Evolutionary conservation across 495 filamentous ascomycete genomes (phyloP).

Genomic region (Penicillium alfredii): DNA sequence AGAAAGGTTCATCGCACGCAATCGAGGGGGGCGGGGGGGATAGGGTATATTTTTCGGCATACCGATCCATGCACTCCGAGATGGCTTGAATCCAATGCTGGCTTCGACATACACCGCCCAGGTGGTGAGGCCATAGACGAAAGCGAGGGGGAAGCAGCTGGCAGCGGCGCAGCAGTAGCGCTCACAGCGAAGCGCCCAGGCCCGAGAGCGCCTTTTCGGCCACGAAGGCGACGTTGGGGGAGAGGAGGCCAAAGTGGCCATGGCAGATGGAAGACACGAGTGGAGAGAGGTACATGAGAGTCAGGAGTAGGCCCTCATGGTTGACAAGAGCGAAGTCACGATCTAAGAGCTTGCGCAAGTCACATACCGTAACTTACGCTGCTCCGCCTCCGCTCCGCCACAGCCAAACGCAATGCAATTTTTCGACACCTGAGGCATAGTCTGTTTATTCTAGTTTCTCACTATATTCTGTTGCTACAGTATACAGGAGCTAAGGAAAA

Average conservation of each 20-base stretch:
- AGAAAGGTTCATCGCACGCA: too few relatives aligned
- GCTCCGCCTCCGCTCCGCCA: too few relatives aligned
- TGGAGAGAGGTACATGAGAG: not conserved
- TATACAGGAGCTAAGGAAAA: too few relatives aligned
- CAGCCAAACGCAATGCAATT: too few relatives aligned
- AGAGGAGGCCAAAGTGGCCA: conserved; percentile 40
- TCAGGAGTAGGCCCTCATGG: conserved; percentile 10
- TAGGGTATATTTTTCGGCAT: conserved; percentile 18
- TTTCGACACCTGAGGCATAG: too few relatives aligned
- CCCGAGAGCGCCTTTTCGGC: conserved; percentile 43
- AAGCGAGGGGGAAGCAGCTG: conserved; percentile 81
- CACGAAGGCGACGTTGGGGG: conserved; percentile 44
- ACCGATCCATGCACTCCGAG: conserved; percentile 65
- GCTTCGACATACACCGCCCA: conserved; percentile 90
- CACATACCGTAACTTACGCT: too few relatives aligned
- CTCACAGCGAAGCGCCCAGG: conserved; percentile 72
- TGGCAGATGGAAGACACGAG: conserved; percentile 15
- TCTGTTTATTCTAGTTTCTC: too few relatives aligned
- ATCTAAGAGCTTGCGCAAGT: too few relatives aligned
- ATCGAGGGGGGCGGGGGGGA: not conserved
- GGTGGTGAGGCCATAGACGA: conserved; percentile 81
- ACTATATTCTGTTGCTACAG: too few relatives aligned
- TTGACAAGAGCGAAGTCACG: too few relatives aligned
- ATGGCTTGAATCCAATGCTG: conserved; percentile 58
- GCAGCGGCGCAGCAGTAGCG: conserved; percentile 73